phyloP scores from a whole-genome alignment of 768 basidiomycete species.

The Pisolithus microcarpus region DNA sequence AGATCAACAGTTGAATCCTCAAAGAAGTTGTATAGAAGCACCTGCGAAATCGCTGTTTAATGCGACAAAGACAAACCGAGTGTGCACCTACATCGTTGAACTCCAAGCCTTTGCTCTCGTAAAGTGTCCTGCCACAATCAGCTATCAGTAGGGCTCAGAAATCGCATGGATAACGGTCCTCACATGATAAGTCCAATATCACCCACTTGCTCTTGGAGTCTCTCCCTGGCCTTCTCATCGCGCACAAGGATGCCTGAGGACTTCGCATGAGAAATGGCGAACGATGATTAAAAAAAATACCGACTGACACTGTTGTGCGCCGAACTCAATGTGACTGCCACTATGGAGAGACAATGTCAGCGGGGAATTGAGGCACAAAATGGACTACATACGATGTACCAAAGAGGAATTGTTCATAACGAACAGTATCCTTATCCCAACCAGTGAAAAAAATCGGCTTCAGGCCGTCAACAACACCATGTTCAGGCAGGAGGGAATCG shows the following conservation, averaged over 20 bases:
- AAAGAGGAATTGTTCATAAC: conserved; percentile 54
- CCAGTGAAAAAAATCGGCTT: conserved; percentile 54
- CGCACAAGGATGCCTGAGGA: conserved; percentile 61
- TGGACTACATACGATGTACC: conserved; percentile 33
- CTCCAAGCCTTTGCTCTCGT: conserved; percentile 27
- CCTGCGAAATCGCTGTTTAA: conserved; percentile 31
- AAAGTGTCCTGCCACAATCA: conserved; percentile 19
- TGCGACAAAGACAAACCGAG: not conserved
- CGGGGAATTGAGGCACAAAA: not conserved
- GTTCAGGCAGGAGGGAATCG: conserved; percentile 50
- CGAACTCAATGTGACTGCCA: conserved; percentile 48
- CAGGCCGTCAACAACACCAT: conserved; percentile 44
- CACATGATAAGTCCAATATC: conserved; percentile 55
- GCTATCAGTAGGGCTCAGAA: not conserved
- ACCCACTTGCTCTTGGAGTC: conserved; percentile 45
- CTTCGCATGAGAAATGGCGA: not conserved
- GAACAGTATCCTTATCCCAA: conserved; percentile 35
- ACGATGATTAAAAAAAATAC: not conserved
- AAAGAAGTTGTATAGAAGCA: conserved; percentile 71
- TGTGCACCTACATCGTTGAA: conserved; percentile 13
- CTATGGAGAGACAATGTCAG: conserved; percentile 24
- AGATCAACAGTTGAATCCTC: conserved; percentile 47
- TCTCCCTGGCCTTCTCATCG: conserved; percentile 43
- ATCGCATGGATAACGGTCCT: conserved; percentile 10
- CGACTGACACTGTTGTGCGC: conserved; percentile 54